Base-by-base conservation (phyloP, 352 stramenopile genomes). In the Aphanomyces stellatus region DNA sequence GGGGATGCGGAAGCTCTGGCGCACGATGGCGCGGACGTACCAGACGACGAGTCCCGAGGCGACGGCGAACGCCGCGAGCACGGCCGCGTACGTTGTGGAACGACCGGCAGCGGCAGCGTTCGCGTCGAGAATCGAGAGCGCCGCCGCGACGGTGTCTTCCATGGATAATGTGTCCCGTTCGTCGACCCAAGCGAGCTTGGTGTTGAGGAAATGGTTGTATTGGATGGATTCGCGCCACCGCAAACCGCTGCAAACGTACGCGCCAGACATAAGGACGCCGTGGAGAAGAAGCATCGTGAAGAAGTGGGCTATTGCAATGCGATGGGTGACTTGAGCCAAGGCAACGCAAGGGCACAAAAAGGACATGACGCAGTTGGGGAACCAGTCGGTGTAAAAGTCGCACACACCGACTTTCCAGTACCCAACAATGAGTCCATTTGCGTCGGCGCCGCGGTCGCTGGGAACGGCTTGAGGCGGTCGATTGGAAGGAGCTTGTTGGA, bases 321-420 rank as follows among this genome's bases (percentile, higher is more conserved):
- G 22, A 34, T 49, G 42, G 30, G 35, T 46, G 27, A 65, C 37
- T 42, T 67, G 28, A n/a, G 28, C 60, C 22, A 67, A 56, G 11
- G 35, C 25, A 27, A 65, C 41, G 33, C 60, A 67, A 35, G 60
- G 60, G 41, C 37, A 67, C 4, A 67, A 10, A 31, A 59, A 49
- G 22, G 49, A 41, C 30, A 59, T 41, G 34, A 10, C 10, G 19
- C 31, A 41, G n/a, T 48, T 30, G n/a, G 43, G n/a, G 19, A 35
- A 31, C 19, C 17, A 17, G 15, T 33, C n/a, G 35, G 34, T 28
- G n/a, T 31, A 57, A 4, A 1, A 57, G 5, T 67, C 41, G 34
- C 48, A 59, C 2, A 67, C n/a, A 2, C 60, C 60, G n/a, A 33
- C 24, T 15, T 49, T 42, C 60, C 60, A 67, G 49, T 51, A 59